Evolutionary conservation across 306 rosid genomes (phyloP), one percentile per base, ranked within the genome.

Genomic region (Quercus ilex): DNA sequence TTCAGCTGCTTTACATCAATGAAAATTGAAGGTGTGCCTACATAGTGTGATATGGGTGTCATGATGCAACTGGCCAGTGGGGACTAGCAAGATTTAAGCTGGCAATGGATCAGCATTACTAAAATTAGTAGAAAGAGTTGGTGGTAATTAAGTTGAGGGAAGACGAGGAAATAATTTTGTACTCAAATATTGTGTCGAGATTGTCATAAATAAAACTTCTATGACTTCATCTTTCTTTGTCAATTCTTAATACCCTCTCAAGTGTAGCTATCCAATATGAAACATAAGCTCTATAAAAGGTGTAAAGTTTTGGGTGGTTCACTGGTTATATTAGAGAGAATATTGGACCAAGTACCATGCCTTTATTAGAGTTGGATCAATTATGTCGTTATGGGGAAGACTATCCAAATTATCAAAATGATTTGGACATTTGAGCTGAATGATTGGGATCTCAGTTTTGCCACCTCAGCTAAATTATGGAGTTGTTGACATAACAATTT

Each of bases 1-100:
- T 35, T 68, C 72, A 35, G 72, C 72, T 68, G 52, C 72, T 68
- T 67, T n/a, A 35, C 21, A n/a, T 68, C 52, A 68, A n/a, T 35
- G 52, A 68, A 68, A 68, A 33, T 68, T 21, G 52, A 19, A 68
- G 72, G 28, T 68, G 46, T 67, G 72, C 72, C 72, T 35, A 67
- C 72, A 33, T n/a, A 9, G 52, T 18, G 72, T 67, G 52, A 35
- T 19, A 46, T 33, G 71, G 72, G 72, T 18, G 51, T 7, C 52
- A 8, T 30, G 26, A 33, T 19, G 52, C 25, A 33, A 19, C 52
- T 33, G 26, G 72, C 52, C 38, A 33, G 49, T 33, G 15, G 14
- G 31, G 70, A 30, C 46, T 28, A 15, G 10, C 18, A 30, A 64
- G 71, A 33, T 33, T 67, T 67, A n/a, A 67, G 52, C 51, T 33